A percentile compares a stretch with the other conserved stretches of the same genome.
These are phyloP conservation scores for Firmiana major DNA, from an alignment of 345 rosid genomes.

Conservation along the genomic window DNA sequence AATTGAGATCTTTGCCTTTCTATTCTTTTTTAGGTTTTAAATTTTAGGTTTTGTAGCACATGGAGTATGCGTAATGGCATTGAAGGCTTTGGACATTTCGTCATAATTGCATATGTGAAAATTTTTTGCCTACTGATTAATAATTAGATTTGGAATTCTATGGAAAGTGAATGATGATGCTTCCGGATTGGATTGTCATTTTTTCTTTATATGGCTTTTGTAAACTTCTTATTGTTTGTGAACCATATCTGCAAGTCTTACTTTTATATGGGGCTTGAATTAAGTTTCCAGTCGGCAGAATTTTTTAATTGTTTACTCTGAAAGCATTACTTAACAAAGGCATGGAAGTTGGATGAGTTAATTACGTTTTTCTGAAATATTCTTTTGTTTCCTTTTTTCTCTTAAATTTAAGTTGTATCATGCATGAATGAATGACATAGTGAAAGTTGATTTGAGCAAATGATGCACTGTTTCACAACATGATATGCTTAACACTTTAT, in stretches of 20 bases:
- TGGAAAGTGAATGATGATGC: constrained; percentile 1
- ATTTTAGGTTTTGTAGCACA: constrained; percentile 1
- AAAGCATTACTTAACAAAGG: background rate
- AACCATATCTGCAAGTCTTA: constrained; percentile 6
- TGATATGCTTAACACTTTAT: background rate
- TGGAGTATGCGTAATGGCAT: background rate
- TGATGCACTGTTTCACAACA: background rate
- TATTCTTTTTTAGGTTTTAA: background rate
- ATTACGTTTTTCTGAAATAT: background rate
- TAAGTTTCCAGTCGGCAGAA: background rate
- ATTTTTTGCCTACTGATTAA: background rate
- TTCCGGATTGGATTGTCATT: background rate
- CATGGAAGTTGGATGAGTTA: background rate
- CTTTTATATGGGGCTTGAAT: background rate
- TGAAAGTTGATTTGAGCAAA: background rate
- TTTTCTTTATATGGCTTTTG: background rate
- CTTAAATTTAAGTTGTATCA: background rate
- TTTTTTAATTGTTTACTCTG: background rate
- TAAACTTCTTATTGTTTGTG: background rate
- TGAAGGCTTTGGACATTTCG: background rate
- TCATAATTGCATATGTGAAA: background rate
- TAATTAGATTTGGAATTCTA: background rate
- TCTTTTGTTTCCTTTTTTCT: background rate
- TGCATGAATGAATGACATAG: background rate
- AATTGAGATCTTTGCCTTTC: constrained; percentile 2